Evolutionary conservation across 1,284 basidiomycete species (phyloP), one percentile per base, ranked within the genome.

Genomic region (Apiotrichum veenhuisii): DNA sequence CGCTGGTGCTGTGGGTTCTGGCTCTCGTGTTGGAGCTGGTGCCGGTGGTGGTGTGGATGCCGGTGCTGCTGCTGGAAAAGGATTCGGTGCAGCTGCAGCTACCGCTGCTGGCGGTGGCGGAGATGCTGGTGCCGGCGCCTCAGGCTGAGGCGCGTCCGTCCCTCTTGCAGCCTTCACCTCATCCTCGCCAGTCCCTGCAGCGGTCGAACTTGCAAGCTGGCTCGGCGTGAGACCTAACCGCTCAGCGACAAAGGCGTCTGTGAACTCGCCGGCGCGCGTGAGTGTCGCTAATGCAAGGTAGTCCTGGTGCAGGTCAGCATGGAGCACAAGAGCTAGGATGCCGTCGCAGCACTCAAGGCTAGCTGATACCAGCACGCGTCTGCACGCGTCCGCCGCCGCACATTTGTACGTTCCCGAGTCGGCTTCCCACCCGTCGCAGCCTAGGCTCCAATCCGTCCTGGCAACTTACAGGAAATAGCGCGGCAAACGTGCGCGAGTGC

Each of bases 211-310:
- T 14, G 36, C 22, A 18, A 50, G 8, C 5, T 4, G 15, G 12
- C 30, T 38, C 8, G 12, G n/a, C 17, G 37, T 20, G 15, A 70
- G 51, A 5, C 59, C 65, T 11, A 73, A 59, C 22, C 64, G 55
- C 25, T 70, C 65, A 7, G 54, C 53, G 26, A 71, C 57, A 30
- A 71, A 58, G 14, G 66, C 62, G 42, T 70, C 64, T 10, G 67
- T 70, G n/a, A 73, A 57, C 44, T 70, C 62, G 12, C 55, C 59
- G 5, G 61, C 52, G 14, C 61, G 38, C 14, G 64, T 59, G 50
- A 74, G 64, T n/a, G 69, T 73, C 41, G 68, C 60, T 10, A 72
- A 54, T 5, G 71, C 69, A n/a, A 67, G 64, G 53, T 74, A 70
- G 54, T 74, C 70, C 71, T 73, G n/a, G 59, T 2, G 17, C 17